These are phyloP conservation scores for Triticum dicoccoides DNA, from an alignment of 176 grass and related monocot genomes.

Conservation along the genomic window DNA sequence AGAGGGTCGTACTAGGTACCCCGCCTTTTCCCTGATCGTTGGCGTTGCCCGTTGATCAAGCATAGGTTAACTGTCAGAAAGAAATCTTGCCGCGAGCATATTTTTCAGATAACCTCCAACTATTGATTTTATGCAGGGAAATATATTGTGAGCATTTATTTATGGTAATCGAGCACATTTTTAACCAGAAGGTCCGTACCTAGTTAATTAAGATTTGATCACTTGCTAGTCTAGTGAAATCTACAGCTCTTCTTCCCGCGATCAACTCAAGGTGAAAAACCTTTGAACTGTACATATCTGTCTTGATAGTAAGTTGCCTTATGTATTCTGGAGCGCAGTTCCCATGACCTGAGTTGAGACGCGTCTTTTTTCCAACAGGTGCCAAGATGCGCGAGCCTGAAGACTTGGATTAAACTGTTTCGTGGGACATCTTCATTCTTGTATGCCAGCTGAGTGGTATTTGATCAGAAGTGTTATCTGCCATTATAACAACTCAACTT, in stretches of 20 bases:
- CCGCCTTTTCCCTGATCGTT: too few relatives aligned
- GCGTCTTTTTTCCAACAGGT: neutral
- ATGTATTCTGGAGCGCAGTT: conserved; percentile 86
- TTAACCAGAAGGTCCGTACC: conserved; percentile 31
- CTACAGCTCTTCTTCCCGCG: conserved; percentile 67
- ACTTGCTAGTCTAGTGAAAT: conserved; percentile 42
- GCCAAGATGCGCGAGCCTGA: too few relatives aligned
- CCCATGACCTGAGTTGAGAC: conserved; percentile 66
- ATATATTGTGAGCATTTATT: too few relatives aligned
- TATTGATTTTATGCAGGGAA: neutral
- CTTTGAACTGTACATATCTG: conserved; percentile 77
- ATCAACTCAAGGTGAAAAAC: conserved; percentile 81
- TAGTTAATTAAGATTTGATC: conserved; percentile 69
- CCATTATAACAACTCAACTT: too few relatives aligned
- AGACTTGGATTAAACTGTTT: too few relatives aligned
- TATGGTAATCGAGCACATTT: neutral
- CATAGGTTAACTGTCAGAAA: conserved; percentile 18
- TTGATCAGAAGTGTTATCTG: too few relatives aligned
- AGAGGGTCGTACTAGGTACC: too few relatives aligned
- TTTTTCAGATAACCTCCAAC: neutral
- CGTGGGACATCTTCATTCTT: too few relatives aligned
- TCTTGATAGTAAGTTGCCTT: conserved; percentile 65
- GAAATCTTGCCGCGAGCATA: neutral
- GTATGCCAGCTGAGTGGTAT: too few relatives aligned
- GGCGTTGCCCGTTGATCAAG: neutral